Percentiles rank a stretch among this genome's conserved stretches.
Evolutionary conservation across 169 alveolate species (phyloP).

Genomic region (Plasmodium sp.): DNA sequence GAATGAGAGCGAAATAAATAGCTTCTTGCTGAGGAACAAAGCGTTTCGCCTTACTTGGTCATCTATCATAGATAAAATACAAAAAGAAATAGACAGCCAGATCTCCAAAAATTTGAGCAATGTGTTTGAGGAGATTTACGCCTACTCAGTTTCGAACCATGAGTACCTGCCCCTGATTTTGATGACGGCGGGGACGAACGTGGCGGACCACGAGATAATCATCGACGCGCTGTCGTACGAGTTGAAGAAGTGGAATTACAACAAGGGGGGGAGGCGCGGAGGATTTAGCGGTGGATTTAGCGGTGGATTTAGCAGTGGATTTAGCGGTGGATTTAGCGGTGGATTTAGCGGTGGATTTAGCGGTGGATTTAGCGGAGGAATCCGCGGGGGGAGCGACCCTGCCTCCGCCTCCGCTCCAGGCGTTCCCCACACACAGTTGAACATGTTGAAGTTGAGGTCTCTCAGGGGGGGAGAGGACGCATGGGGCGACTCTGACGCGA

Average conservation of each 20-base stretch:
- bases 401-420: background rate
- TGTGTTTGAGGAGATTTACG: conserved; percentile 47
- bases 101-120: conserved; percentile 47
- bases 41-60: conserved; percentile 67
- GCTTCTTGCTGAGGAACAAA: conserved; percentile 39
- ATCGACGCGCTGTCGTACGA: conserved; percentile 54
- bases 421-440: background rate
- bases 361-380: background rate
- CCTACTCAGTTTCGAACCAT: conserved; percentile 30
- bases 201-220: conserved; percentile 56
- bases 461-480: background rate
- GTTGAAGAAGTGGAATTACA: conserved; percentile 24
- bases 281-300: background rate
- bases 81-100: conserved; percentile 56
- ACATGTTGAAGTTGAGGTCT: background rate
- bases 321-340: too few relatives aligned
- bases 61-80: conserved; percentile 16
- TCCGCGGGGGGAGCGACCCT: background rate
- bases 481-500: background rate
- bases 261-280: background rate
- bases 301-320: background rate
- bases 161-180: conserved; percentile 40
- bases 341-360: too few relatives aligned
- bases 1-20: conserved; percentile 40
- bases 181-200: conserved; percentile 68